These are phyloP conservation scores for Hibiscus syriacus DNA, from an alignment of 345 rosid genomes.

Conservation along the genomic window DNA sequence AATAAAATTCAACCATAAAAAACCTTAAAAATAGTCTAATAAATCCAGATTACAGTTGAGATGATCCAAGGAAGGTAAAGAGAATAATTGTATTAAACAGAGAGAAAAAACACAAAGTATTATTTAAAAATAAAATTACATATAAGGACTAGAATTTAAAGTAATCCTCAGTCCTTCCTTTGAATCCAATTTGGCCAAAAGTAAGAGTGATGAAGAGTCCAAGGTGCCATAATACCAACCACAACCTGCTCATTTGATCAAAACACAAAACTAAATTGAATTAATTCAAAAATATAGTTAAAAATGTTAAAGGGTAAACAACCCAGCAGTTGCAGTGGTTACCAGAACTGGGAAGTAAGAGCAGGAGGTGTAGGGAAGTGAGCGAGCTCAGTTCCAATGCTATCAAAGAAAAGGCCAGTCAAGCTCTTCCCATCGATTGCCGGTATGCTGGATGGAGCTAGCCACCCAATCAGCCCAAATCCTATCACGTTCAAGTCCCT, in stretches of 20 bases:
- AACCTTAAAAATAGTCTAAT: constrained; percentile 24
- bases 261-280: no score
- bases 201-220: constrained; percentile 82
- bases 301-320: no score
- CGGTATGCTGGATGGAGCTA: constrained; percentile 89
- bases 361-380: constrained; percentile 93
- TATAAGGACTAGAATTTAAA: constrained; percentile 13
- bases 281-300: no score
- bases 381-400: constrained; percentile 86
- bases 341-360: constrained; percentile 63
- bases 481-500: constrained; percentile 74
- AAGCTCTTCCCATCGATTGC: constrained; percentile 79
- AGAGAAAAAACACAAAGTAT: background rate
- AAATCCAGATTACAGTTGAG: background rate
- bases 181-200: constrained; percentile 95
- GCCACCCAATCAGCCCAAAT: constrained; percentile 85
- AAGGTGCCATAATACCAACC: constrained; percentile 79
- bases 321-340: background rate
- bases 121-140: background rate
- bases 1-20: constrained; percentile 17
- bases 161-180: constrained; percentile 86
- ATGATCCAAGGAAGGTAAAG: background rate
- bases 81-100: background rate
- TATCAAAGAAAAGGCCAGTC: constrained; percentile 84
- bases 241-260: constrained; percentile 41